Evolutionary conservation across 2,329 filamentous ascomycete genomes (phyloP).

Genomic region (Aureobasidium leucospermi): DNA sequence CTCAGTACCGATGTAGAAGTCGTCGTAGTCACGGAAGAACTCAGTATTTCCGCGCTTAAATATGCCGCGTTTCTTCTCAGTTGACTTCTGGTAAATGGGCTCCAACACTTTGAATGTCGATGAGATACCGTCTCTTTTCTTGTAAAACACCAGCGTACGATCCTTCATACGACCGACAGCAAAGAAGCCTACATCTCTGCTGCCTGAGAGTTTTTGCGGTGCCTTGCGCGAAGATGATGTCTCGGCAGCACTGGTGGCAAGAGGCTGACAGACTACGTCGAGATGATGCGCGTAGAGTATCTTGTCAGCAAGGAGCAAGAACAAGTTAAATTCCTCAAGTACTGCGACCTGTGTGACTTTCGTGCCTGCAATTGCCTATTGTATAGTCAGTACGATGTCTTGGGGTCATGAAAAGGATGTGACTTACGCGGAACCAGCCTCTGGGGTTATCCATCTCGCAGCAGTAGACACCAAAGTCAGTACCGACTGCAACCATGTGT

Average conservation of each 20-base stretch:
- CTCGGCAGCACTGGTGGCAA: conserved; percentile 39
- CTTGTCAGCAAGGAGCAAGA: conserved; percentile 85
- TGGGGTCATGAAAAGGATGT: conserved; percentile 15
- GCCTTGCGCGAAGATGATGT: conserved; percentile 61
- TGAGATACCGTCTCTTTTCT: conserved; percentile 84
- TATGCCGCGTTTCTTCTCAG: conserved; percentile 69
- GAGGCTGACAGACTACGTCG: conserved; percentile 63
- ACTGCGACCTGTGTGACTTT: conserved; percentile 89
- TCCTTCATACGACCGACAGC: conserved; percentile 97
- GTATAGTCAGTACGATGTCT: conserved; percentile 24
- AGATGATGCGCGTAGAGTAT: conserved; percentile 88
- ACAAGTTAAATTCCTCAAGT: conserved; percentile 89
- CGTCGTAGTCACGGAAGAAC: conserved; percentile 96
- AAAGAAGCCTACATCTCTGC: conserved; percentile 94
- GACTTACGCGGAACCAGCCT: conserved; percentile 76
- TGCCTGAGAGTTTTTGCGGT: conserved; percentile 81
- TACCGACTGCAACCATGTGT: conserved; percentile 86
- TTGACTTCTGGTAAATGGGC: conserved; percentile 87
- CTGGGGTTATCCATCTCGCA: conserved; percentile 83
- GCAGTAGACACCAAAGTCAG: conserved; percentile 87
- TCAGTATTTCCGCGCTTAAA: conserved; percentile 72
- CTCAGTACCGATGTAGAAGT: conserved; percentile 95
- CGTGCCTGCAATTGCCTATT: conserved; percentile 63
- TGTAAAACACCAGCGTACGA: conserved; percentile 88
- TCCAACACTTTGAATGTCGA: conserved; percentile 95